Evolutionary conservation across 176 grass and related monocot genomes (phyloP).

Genomic region (Elaeis guineensis): DNA sequence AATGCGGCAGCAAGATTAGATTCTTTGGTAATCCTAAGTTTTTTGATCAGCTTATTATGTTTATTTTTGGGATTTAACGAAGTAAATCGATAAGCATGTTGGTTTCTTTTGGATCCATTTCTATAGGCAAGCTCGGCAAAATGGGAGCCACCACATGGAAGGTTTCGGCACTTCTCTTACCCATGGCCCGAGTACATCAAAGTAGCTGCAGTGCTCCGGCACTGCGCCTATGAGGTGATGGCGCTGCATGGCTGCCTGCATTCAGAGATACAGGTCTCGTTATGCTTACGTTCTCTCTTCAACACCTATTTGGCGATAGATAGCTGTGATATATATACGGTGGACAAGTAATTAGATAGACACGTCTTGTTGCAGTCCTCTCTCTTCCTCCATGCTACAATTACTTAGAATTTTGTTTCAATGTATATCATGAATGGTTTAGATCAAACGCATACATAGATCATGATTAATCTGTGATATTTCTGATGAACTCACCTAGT

Average conservation of each 20-base stretch:
- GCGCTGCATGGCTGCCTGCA: slow-evolving; percentile 43
- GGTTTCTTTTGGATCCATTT: background rate
- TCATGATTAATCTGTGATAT: too few species aligned
- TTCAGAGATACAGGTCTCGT: slow-evolving; percentile 41
- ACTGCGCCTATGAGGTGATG: slow-evolving; percentile 56
- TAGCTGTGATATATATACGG: too few species aligned
- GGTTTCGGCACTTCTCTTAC: slow-evolving; percentile 29
- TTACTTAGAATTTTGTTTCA: too few species aligned
- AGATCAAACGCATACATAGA: too few species aligned
- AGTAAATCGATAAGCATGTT: background rate
- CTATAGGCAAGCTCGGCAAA: slow-evolving; percentile 40
- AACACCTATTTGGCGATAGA: too few species aligned
- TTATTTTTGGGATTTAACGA: too few species aligned
- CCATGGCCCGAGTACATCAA: slow-evolving; percentile 49
- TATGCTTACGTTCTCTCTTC: background rate
- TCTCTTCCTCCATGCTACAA: too few species aligned
- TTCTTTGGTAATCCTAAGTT: slow-evolving; percentile 19
- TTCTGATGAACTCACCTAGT: too few species aligned
- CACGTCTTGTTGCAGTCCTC: too few species aligned
- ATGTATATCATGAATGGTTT: too few species aligned
- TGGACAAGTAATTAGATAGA: too few species aligned
- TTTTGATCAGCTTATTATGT: too few species aligned
- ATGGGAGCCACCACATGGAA: slow-evolving; percentile 57
- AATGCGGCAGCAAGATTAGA: slow-evolving; percentile 49
- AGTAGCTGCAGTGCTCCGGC: slow-evolving; percentile 34